Evolutionary conservation across 2,329 filamentous ascomycete species (phyloP), one percentile per base, ranked within the genome.

Genomic region (Ilyonectria sp.): DNA sequence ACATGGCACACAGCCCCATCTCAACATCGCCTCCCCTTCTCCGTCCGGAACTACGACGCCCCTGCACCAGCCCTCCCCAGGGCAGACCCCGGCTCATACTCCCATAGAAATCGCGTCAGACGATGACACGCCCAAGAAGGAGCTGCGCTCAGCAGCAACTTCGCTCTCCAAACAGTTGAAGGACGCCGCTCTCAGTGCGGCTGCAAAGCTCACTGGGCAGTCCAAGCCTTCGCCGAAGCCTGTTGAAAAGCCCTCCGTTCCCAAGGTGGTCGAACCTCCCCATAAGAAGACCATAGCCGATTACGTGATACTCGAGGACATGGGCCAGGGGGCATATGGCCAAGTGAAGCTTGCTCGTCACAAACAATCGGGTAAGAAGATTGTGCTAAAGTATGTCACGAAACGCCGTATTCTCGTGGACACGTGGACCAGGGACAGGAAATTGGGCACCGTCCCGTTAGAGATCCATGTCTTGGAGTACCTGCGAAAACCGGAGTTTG

Each of bases 381-480:
- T 97, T 69, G 95, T 99, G 21, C 88, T 99, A 77, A 99, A 99
- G 80, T 99, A 97, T 79, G 96, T 99, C 56, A 98, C 96, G 6
- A 99, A 99, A 83, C 91, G 93, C 66, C 93, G 95, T 50, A 99
- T 99, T 79, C 87, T 99, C 15, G 95, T 99, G 69, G 96, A 99
- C 82, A 99, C 96, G 0, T 99, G 96, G 96, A 98, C 95, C 35
- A 90, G 96, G 64, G 96, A 99, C 82, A 91, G 96, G 52, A 91
- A 93, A 61, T 87, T 99, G 13, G 96, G 96, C 17, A 99, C 96
- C 0, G 96, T 99, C 1, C 96, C 96, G 1, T 85, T 99, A 67
- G 96, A 99, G 80, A 98, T 99, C 69, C 96, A 99, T 76, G 96
- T 99, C 40, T 85, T 99, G 17, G 94, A 99, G 80, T 99, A 95